These are phyloP conservation scores for Aspergillus felis DNA, from an alignment of 2,329 filamentous ascomycete genomes.

Conservation along the genomic window DNA sequence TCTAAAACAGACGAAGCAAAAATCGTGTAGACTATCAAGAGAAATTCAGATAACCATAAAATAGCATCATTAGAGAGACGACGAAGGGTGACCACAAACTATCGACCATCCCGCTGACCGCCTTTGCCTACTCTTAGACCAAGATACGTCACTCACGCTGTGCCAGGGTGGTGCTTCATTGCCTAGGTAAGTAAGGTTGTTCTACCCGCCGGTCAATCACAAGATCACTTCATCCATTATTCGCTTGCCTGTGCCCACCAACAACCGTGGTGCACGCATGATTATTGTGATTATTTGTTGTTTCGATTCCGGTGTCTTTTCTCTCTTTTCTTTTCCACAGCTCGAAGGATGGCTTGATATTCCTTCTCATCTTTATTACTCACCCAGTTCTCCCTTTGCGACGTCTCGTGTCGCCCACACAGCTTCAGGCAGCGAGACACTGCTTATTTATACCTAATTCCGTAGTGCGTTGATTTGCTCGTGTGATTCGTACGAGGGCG, in stretches of 20 bases:
- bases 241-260: background rate
- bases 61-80: no score
- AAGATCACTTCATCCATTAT: background rate
- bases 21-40: background rate
- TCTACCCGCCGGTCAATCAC: background rate
- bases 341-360: slow-evolving; percentile 1
- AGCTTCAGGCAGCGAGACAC: background rate
- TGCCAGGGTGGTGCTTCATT: background rate
- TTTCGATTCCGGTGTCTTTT: background rate
- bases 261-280: background rate
- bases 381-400: background rate
- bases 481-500: background rate
- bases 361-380: background rate
- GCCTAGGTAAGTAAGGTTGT: background rate
- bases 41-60: background rate
- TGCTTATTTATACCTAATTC: background rate
- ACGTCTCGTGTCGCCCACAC: background rate
- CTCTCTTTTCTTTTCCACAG: background rate
- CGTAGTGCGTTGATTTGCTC: background rate
- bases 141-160: background rate
- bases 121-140: background rate
- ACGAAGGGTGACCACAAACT: background rate
- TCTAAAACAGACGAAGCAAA: background rate
- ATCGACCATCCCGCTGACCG: background rate
- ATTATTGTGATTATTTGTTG: background rate